Percentiles rank a stretch among this genome's conserved stretches.
Evolutionary conservation across 257 asterid genomes (phyloP).

Genomic region (Solanum medicagineum): DNA sequence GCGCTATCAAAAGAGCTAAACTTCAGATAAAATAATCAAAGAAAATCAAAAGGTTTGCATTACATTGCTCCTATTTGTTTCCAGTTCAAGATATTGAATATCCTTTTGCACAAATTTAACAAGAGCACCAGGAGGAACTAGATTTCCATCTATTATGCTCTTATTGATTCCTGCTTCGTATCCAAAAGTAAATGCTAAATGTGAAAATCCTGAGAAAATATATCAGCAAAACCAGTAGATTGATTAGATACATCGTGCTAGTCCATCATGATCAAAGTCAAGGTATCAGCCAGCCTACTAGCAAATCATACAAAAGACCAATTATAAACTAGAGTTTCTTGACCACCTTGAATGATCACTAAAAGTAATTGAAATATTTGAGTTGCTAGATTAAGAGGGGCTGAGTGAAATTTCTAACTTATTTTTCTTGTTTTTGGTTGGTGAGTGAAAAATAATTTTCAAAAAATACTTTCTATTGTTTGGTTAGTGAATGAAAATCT

Average conservation of each 20-base stretch:
- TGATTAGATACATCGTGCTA: neutral
- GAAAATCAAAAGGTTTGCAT: slow-evolving; percentile 7
- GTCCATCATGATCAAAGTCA: neutral
- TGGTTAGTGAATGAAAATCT: too few species aligned
- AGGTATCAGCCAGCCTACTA: neutral
- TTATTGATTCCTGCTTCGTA: slow-evolving; percentile 73
- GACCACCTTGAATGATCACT: neutral
- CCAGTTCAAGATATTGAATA: slow-evolving; percentile 70
- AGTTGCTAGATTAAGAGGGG: neutral
- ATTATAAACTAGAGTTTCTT: neutral
- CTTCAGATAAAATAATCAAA: slow-evolving; percentile 7
- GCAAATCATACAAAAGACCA: neutral
- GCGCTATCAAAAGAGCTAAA: slow-evolving; percentile 1
- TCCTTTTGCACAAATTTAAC: slow-evolving; percentile 79
- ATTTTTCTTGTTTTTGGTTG: too few species aligned
- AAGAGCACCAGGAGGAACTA: slow-evolving; percentile 87
- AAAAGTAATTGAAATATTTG: neutral
- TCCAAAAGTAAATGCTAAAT: slow-evolving; percentile 75
- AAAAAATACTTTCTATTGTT: too few species aligned
- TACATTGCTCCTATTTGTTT: slow-evolving; percentile 63
- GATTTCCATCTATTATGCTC: slow-evolving; percentile 58
- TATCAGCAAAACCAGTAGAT: neutral
- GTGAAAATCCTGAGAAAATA: slow-evolving; percentile 60
- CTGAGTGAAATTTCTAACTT: neutral
- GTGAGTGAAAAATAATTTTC: too few species aligned